Conservation (phyloP, 1,284 basidiomycete species). For the Moniliophthora roreri region DNA sequence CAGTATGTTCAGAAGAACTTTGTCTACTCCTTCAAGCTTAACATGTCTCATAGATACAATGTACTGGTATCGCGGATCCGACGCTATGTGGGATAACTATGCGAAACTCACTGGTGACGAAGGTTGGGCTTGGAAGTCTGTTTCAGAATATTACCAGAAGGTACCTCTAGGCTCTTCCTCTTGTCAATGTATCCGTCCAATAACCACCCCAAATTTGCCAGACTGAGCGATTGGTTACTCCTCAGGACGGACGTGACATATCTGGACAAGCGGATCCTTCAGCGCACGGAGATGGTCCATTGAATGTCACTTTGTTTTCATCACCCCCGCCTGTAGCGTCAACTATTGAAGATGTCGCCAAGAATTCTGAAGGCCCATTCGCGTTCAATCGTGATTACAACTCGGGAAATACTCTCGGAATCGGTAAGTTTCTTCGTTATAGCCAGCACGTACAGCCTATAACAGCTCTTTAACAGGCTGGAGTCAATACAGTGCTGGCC, state of each 20-base stretch:
- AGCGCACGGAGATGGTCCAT: no score
- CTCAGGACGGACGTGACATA: no score
- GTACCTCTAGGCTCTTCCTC: conserved; percentile 8
- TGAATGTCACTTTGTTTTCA: conserved; percentile 8
- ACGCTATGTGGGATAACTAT: conserved; percentile 26
- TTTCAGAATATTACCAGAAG: conserved; percentile 23
- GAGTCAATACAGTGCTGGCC: conserved; percentile 18
- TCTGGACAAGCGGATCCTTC: no score
- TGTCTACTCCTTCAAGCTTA: no score
- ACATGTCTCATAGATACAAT: conserved; percentile 19
- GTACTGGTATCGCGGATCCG: conserved; percentile 23
- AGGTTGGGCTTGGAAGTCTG: conserved; percentile 29
- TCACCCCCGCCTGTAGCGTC: conserved; percentile 6
- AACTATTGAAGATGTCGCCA: conserved; percentile 6
- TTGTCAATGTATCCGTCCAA: not conserved
- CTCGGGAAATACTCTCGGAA: conserved; percentile 20
- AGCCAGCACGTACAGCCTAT: not conserved
- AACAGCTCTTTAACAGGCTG: not conserved
- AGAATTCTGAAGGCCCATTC: conserved; percentile 16
- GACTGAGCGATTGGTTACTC: not conserved
- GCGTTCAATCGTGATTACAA: conserved; percentile 22
- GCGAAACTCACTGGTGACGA: conserved; percentile 28
- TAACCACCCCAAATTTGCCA: not conserved
- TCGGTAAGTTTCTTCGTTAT: not conserved
- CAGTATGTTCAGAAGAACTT: no score